Evolutionary conservation across 2,329 filamentous ascomycete genomes (phyloP).

Genomic region (Talaromyces piceae): DNA sequence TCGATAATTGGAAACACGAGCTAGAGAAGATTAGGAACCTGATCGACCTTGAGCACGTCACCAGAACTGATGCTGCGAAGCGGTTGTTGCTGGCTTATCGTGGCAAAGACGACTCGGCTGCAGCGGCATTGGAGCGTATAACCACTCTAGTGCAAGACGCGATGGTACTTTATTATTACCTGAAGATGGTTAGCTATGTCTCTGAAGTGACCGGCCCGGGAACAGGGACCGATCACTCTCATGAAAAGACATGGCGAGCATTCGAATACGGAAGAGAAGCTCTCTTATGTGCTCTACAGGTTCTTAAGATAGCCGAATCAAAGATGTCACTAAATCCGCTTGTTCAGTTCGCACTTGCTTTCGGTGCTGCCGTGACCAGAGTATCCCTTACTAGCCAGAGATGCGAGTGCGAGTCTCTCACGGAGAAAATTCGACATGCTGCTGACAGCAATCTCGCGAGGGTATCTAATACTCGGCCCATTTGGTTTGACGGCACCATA

Average conservation of each 20-base stretch:
- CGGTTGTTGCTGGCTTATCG: slow-evolving; percentile 5
- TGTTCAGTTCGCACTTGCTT: neutral
- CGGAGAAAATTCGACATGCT: neutral
- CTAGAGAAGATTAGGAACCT: slow-evolving; percentile 2
- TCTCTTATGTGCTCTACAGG: slow-evolving; percentile 4
- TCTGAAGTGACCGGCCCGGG: too few relatives aligned
- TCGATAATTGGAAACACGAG: slow-evolving; percentile 1
- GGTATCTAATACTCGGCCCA: neutral
- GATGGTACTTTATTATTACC: slow-evolving; percentile 7
- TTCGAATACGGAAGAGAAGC: slow-evolving; percentile 4
- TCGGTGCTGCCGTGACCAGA: neutral
- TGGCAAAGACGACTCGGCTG: slow-evolving; percentile 1
- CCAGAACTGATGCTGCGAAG: neutral
- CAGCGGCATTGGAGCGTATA: slow-evolving; percentile 1
- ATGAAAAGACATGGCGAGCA: neutral
- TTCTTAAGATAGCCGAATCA: slow-evolving; percentile 2
- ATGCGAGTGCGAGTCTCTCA: slow-evolving; percentile 1
- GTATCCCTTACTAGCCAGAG: neutral
- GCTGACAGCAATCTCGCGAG: neutral
- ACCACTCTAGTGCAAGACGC: slow-evolving; percentile 2
- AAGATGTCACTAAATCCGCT: neutral
- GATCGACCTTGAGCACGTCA: neutral
- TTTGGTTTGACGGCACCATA: slow-evolving; percentile 2
- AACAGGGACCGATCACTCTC: too few relatives aligned
- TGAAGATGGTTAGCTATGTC: slow-evolving; percentile 4